Evolutionary conservation across 306 rosid genomes (phyloP).

Genomic region (Cucurbita pepo): DNA sequence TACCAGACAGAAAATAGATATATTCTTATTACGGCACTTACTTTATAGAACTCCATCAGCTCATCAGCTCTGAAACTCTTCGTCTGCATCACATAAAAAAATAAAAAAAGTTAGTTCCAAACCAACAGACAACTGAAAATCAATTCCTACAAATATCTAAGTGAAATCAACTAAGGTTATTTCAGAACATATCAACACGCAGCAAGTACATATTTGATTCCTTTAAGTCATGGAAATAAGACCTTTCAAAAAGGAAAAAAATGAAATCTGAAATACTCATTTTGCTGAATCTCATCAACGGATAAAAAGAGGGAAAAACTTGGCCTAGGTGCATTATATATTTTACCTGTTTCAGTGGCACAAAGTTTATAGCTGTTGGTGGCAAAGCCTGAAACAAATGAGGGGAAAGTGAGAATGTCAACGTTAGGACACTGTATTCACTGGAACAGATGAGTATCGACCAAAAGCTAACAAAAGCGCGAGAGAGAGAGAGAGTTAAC

Average conservation of each 20-base stretch:
- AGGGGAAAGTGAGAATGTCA: slow-evolving; percentile 3
- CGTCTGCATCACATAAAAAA: slow-evolving; percentile 22
- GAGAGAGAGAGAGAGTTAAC: background rate
- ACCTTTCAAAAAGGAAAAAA: background rate
- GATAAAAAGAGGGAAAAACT: background rate
- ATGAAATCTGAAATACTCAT: background rate
- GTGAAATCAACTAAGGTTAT: background rate
- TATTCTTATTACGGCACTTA: slow-evolving; percentile 25
- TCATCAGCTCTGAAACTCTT: slow-evolving; percentile 74
- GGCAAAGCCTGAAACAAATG: slow-evolving; percentile 55
- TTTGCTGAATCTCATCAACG: background rate
- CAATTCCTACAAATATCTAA: background rate
- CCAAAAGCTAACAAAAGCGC: background rate
- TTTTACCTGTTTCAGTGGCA: slow-evolving; percentile 74
- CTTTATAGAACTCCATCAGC: slow-evolving; percentile 86
- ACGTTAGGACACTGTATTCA: background rate
- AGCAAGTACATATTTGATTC: background rate
- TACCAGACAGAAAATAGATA: background rate
- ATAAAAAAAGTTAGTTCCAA: background rate
- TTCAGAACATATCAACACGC: background rate
- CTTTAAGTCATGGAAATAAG: background rate
- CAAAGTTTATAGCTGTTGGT: slow-evolving; percentile 62
- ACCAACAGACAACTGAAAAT: background rate
- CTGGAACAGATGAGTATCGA: background rate
- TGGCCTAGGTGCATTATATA: background rate